Evolutionary conservation across 2,329 filamentous ascomycete genomes (phyloP).

Genomic region (Fusarium sp.): DNA sequence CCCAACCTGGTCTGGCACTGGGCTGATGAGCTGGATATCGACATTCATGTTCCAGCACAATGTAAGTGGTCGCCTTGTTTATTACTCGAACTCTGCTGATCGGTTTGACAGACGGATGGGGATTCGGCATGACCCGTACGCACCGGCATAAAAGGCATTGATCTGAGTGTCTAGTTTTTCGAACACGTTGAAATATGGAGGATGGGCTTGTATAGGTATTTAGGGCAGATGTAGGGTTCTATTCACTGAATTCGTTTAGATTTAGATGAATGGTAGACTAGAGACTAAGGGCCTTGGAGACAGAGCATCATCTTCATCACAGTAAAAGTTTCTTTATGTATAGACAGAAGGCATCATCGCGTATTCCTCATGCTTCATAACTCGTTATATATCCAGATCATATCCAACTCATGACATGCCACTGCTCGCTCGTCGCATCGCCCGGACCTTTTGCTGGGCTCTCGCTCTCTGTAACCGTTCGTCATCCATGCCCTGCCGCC

Average conservation of each 20-base stretch:
- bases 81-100: neutral
- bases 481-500: constrained; percentile 80
- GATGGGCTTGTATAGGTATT: too few relatives aligned
- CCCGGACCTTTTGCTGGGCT: constrained; percentile 43
- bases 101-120: constrained; percentile 43
- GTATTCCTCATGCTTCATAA: constrained; percentile 34
- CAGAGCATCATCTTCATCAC: neutral
- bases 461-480: constrained; percentile 57
- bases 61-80: constrained; percentile 32
- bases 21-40: constrained; percentile 66
- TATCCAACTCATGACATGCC: constrained; percentile 21
- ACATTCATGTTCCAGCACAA: constrained; percentile 61
- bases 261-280: too few relatives aligned
- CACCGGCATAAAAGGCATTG: constrained; percentile 44
- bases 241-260: too few relatives aligned
- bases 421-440: constrained; percentile 28
- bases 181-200: neutral
- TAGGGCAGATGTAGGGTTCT: too few relatives aligned
- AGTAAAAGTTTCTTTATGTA: neutral
- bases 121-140: constrained; percentile 46
- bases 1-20: constrained; percentile 68
- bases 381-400: constrained; percentile 29
- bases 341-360: neutral
- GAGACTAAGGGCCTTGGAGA: too few relatives aligned
- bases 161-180: neutral